Evolutionary conservation across 352 stramenopile genomes (phyloP).

Genomic region (Phytophthora cajani): DNA sequence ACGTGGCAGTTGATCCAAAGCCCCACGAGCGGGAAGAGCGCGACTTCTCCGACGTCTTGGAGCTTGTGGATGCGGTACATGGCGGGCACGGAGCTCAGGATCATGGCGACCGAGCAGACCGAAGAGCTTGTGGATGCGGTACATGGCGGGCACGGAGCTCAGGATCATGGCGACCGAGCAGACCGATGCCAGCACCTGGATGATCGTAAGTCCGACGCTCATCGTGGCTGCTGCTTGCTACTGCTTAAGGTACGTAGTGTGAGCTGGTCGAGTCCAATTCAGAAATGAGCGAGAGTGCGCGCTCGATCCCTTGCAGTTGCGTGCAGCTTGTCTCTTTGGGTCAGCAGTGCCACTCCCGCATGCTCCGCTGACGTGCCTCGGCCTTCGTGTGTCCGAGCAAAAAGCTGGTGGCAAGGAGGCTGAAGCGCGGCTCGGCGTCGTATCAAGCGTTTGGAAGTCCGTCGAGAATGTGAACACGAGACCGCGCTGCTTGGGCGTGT

Average conservation of each 20-base stretch:
- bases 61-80: slow-evolving; percentile 51
- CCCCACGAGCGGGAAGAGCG: slow-evolving; percentile 46
- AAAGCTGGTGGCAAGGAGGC: slow-evolving; percentile 30
- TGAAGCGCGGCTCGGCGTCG: slow-evolving; percentile 17
- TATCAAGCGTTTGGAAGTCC: slow-evolving; percentile 37
- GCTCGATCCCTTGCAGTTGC: background rate
- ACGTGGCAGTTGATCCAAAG: slow-evolving; percentile 50
- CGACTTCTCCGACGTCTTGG: slow-evolving; percentile 36
- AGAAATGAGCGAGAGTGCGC: slow-evolving; percentile 21
- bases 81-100: slow-evolving; percentile 42
- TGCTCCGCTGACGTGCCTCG: slow-evolving; percentile 8
- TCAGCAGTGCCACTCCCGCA: slow-evolving; percentile 7
- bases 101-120: slow-evolving; percentile 46
- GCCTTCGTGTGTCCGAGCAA: background rate
- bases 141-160: slow-evolving; percentile 44
- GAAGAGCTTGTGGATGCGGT: slow-evolving; percentile 50
- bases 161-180: slow-evolving; percentile 49
- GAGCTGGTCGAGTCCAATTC: slow-evolving; percentile 20
- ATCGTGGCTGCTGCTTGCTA: slow-evolving; percentile 15
- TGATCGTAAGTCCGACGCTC: slow-evolving; percentile 34
- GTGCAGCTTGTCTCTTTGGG: slow-evolving; percentile 6
- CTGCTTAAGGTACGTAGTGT: background rate
- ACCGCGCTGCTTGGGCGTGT: slow-evolving; percentile 17
- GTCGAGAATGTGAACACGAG: slow-evolving; percentile 22
- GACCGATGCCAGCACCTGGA: slow-evolving; percentile 45